Base-by-base conservation (phyloP, 257 asterid genomes). In the Capsicum chinense region DNA sequence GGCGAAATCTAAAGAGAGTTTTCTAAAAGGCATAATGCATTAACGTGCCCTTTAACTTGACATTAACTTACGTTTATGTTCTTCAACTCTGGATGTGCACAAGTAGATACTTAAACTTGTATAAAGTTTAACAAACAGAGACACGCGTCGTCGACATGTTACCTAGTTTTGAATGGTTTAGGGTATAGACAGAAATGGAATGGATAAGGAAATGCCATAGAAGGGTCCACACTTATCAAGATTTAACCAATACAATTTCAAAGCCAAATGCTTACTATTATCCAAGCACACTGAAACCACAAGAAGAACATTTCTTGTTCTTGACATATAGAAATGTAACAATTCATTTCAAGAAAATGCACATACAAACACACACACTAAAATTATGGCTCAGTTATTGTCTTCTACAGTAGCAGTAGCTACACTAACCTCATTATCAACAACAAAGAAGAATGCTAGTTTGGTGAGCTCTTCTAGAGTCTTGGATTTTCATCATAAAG, bases 151-250 rank as follows among this genome's bases (percentile, higher is more conserved):
- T 26, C 1, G 33, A 26, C 33, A 26, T 26, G 33, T 26, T 26
- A 26, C 33, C 33, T 26, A 26, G 33, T 26, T 26, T 26, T 26
- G 33, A 26, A 26, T 26, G 33, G 33, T 26, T 26, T 26, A 26
- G 33, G 33, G 33, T 26, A 26, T 26, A 66, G 19, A 69, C 39
- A 39, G 78, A 39, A 69, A 67, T 16, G 7, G 2, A 16, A 39
- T 39, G 16, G 78, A 69, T 69, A 69, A 39, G 78, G 56, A 39
- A 16, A 26, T 39, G 78, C 3, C 37, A n/a, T 62, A 35, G 37
- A 6, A 9, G 89, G 93, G 87, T 83, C 95, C 90, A 86, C 88
- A 89, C 94, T 94, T 94, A 93, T 92, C 97, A 62, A 60, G 60
- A 73, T 85, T 56, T 74, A 86, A 87, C 98, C 97, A 94, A 94